Evolutionary conservation across 768 basidiomycete genomes (phyloP).

Genomic region (Rhodotorula graminis): DNA sequence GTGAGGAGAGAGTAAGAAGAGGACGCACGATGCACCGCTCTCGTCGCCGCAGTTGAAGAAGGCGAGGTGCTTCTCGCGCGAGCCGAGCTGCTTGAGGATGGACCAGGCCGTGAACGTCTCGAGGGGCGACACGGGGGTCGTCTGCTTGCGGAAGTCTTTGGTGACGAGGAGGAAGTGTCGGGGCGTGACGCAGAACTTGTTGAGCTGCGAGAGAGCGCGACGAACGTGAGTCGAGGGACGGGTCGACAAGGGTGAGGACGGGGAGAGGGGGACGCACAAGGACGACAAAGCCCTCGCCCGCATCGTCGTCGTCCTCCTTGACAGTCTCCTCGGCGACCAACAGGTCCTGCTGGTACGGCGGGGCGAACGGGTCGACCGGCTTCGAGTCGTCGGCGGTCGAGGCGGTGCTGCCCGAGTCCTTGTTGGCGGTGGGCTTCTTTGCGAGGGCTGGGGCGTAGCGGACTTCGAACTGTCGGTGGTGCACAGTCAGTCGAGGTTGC

Average conservation of each 20-base stretch:
- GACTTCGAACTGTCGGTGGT: conserved; percentile 62
- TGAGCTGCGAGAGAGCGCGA: conserved; percentile 58
- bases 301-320: conserved; percentile 56
- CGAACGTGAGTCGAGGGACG: not conserved
- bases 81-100: conserved; percentile 67
- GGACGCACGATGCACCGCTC: conserved; percentile 27
- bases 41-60: conserved; percentile 78
- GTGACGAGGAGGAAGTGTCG: conserved; percentile 82
- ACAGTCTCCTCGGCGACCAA: conserved; percentile 65
- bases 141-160: conserved; percentile 74
- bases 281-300: conserved; percentile 61
- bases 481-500: too few species aligned
- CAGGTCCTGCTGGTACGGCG: conserved; percentile 74
- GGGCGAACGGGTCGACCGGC: conserved; percentile 68
- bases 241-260: too few species aligned
- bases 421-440: conserved; percentile 59
- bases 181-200: conserved; percentile 78
- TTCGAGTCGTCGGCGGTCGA: not conserved
- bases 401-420: conserved; percentile 50
- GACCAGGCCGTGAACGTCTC: conserved; percentile 73
- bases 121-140: conserved; percentile 68
- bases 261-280: conserved; percentile 53
- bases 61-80: conserved; percentile 62
- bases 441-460: conserved; percentile 77
- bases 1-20: too few species aligned